Conservation (phyloP, 345 rosid species). For the Streptanthus diversifolius region DNA sequence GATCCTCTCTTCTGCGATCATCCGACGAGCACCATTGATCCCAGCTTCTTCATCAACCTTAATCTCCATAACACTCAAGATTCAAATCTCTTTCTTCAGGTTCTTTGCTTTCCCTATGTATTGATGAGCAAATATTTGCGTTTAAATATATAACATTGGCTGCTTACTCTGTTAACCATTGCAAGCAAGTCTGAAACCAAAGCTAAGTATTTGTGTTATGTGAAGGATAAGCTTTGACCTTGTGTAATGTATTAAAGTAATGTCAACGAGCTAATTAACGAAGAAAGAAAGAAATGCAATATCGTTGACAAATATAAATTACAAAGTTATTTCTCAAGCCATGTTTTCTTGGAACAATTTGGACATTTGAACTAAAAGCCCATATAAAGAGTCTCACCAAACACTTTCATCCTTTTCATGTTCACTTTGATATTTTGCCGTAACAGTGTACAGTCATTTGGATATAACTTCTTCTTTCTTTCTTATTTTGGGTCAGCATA, state of each 20-base stretch:
- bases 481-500: too few species aligned
- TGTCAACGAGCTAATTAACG: background rate
- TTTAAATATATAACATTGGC: background rate
- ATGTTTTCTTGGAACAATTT: background rate
- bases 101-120: conserved; percentile 4
- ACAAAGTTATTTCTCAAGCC: background rate
- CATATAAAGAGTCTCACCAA: background rate
- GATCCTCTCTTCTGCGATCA: conserved; percentile 7
- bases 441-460: too few species aligned
- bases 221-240: conserved; percentile 28
- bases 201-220: conserved; percentile 7
- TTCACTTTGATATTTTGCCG: too few species aligned
- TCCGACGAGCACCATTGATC: background rate
- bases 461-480: too few species aligned
- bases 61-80: conserved; percentile 20
- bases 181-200: conserved; percentile 11
- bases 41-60: conserved; percentile 29
- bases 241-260: background rate
- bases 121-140: background rate
- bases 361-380: background rate
- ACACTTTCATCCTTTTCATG: too few species aligned
- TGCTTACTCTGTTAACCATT: background rate
- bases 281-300: background rate
- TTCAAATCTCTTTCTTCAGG: background rate
- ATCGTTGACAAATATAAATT: background rate